Base-by-base conservation (phyloP, 2,329 filamentous ascomycete genomes). In the Chaetothyriales sp. region DNA sequence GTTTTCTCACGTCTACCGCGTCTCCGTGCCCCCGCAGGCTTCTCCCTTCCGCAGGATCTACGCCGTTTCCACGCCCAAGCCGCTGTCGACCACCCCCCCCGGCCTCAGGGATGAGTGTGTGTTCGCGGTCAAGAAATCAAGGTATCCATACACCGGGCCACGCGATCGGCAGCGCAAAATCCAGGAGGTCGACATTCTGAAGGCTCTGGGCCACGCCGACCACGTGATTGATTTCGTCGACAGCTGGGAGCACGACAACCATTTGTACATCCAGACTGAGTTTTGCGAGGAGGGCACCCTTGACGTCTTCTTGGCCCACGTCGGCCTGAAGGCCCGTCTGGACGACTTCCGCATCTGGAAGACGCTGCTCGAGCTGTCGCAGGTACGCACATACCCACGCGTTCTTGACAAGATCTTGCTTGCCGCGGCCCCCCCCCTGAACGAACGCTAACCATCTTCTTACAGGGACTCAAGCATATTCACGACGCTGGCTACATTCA, bases 301-400 rank as follows among this genome's bases (percentile, higher is more conserved):
- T 44, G 85, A 94, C 65, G 77, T 81, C 15, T 98, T 97, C 65
- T 75, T 98, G 28, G 77, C 80, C n/a, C 80, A 85, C 53, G 81
- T 88, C 54, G 92, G 92, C 20, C 77, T 83, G 55, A 88, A 86
- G 65, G 89, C 88, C 46, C 80, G 90, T 60, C 71, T 98, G 58
- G 92, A 98, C 68, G 92, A 97, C 66, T 98, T 98, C 70, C 81
- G 92, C 56, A 95, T 97, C 67, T 98, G 92, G 88, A 98, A 98
- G 72, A 90, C 97, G 53, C 73, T 97, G 61, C 78, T 95, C 44
- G 92, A 98, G 67, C 70, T 95, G 54, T 78, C 83, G 62, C 73
- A 85, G 74, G 88, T 92, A 78, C n/a, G n/a, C n/a, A n/a, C n/a
- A n/a, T n/a, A n/a, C n/a, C n/a, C n/a, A n/a, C n/a, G n/a, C n/a